Base-by-base conservation (phyloP, 2,329 filamentous ascomycete species). In the Lizonia empirigonia region DNA sequence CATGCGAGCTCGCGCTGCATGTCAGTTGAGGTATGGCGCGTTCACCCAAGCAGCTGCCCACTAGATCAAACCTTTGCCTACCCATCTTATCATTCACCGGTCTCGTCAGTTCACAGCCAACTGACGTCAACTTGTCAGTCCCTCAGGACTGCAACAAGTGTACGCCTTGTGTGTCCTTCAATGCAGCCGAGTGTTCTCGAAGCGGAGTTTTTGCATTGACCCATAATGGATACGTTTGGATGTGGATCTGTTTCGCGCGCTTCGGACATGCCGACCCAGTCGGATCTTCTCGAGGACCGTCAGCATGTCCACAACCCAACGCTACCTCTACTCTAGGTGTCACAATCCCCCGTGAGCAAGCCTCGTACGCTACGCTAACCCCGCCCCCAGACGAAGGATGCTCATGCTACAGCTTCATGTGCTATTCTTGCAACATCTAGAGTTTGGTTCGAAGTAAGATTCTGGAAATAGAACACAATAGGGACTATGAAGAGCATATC, bases 381-480 rank as follows among this genome's bases (percentile, higher is more conserved):
- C 32, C 33, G 39, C 38, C 26, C 33, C 38, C 38, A 38, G 32
- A 10, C 5, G 7, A 16, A 7, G 38, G 33, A 37, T 44, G 35
- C 24, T 32, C 26, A 50, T 33, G 46, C 15, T 19, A 49, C 37
- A 34, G n/a, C 24, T 18, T 18, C 18, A n/a, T 22, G 47, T 39
- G 16, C 13, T 35, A 45, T 16, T 35, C 24, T 50, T 32, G 46
- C 18, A 44, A 18, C 16, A 7, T 22, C 27, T 19, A 33, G 15
- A 44, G 16, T 33, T 36, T 23, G 40, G 24, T 24, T 27, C 22
- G 24, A 19, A n/a, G 22, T 13, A 22, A 20, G 24, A 32, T 6
- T 9, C 46, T 38, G 15, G 32, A 50, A 44, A 50, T 50, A 50
- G 48, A 33, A 15, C 20, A 16, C 19, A 29, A n/a, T n/a, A 7